A percentile compares a stretch with the other conserved stretches of the same genome.
phyloP scores from a whole-genome alignment of 164 flowering plant genomes.

The Santalum album region DNA sequence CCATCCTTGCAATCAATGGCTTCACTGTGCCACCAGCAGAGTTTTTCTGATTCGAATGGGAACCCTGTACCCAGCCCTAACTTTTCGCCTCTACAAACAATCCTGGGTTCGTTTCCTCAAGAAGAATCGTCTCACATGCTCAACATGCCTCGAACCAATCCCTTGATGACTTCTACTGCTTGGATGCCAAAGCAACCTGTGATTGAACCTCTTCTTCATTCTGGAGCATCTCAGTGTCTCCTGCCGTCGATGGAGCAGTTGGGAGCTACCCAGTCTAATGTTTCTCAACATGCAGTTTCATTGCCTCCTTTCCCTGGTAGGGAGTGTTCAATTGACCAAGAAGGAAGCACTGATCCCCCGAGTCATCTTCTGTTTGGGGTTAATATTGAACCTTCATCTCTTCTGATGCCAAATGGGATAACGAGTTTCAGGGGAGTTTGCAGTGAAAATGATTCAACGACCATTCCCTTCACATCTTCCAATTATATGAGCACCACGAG shows the following conservation, averaged over 20 bases:
- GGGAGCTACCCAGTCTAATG: conserved; percentile 34
- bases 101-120: conserved; percentile 57
- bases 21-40: conserved; percentile 52
- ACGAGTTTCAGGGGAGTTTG: conserved; percentile 46
- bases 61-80: conserved; percentile 32
- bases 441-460: conserved; percentile 48
- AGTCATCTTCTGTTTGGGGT: conserved; percentile 82
- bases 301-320: conserved; percentile 89
- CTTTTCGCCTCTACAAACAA: conserved; percentile 59
- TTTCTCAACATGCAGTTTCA: conserved; percentile 37
- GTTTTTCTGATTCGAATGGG: conserved; percentile 49
- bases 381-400: conserved; percentile 61
- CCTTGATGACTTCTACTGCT: conserved; percentile 29
- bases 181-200: conserved; percentile 65
- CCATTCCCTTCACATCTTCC: conserved; percentile 49
- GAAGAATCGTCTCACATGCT: conserved; percentile 61
- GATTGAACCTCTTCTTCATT: conserved; percentile 43
- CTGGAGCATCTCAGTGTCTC: conserved; percentile 36
- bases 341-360: conserved; percentile 51
- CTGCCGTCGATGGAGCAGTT: conserved; percentile 50
- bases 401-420: conserved; percentile 66
- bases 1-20: conserved; percentile 43
- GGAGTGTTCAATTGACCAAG: conserved; percentile 61
- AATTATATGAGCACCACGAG: conserved; percentile 44
- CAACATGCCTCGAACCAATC: conserved; percentile 36